phyloP scores from a whole-genome alignment of 148 eudicot genomes.

The Silene conica region DNA sequence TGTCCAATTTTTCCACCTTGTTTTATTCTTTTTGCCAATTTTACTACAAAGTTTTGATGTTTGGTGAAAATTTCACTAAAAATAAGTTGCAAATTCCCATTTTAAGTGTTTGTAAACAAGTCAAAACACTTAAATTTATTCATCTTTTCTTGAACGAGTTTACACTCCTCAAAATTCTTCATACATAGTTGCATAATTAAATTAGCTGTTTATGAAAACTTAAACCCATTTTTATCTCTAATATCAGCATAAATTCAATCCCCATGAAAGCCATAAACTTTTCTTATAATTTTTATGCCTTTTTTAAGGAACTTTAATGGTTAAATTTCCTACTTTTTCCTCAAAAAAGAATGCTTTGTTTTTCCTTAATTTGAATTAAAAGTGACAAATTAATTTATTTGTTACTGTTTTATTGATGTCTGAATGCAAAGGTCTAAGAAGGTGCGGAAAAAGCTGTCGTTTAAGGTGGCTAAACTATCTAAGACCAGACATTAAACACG shows the following conservation, averaged over 20 bases:
- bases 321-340: not conserved
- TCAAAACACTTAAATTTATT: not conserved
- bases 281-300: too few species aligned
- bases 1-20: not conserved
- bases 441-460: slow-evolving; percentile 75
- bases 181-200: too few species aligned
- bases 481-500: slow-evolving; percentile 68
- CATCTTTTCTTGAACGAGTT: not conserved
- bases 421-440: slow-evolving; percentile 40
- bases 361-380: too few species aligned
- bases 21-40: not conserved
- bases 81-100: not conserved
- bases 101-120: not conserved
- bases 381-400: too few species aligned
- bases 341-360: not conserved
- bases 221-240: too few species aligned
- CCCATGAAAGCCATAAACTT: too few species aligned
- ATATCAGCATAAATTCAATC: too few species aligned
- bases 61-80: not conserved
- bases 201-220: too few species aligned
- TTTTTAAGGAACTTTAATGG: not conserved
- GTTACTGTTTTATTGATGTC: not conserved
- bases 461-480: slow-evolving; percentile 78
- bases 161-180: not conserved
- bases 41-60: not conserved